phyloP scores from a whole-genome alignment of 208 protist species.

The Crithidia bombi region DNA sequence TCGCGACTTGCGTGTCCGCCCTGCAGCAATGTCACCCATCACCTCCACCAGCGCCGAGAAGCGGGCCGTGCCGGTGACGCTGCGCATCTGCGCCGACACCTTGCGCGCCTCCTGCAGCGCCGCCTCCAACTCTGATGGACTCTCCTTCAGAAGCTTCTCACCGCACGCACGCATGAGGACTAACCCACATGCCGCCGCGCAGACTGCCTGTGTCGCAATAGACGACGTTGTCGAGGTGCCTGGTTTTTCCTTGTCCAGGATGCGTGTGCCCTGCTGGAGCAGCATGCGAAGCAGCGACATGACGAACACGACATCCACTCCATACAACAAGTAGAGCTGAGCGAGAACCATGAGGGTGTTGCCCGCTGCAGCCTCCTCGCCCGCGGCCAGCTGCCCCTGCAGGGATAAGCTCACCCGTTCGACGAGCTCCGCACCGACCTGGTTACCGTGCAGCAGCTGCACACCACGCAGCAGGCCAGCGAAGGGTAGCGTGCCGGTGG shows the following conservation, averaged over 20 bases:
- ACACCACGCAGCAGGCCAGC: slow-evolving; percentile 78
- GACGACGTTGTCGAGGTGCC: neutral
- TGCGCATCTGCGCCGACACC: slow-evolving; percentile 29
- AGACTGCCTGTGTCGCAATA: slow-evolving; percentile 32
- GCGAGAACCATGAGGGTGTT: slow-evolving; percentile 74
- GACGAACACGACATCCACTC: slow-evolving; percentile 65
- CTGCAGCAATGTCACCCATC: slow-evolving; percentile 67
- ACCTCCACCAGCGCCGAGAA: slow-evolving; percentile 67
- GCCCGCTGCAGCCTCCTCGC: slow-evolving; percentile 52
- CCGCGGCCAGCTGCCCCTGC: slow-evolving; percentile 46
- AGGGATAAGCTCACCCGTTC: slow-evolving; percentile 57
- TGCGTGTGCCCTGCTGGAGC: slow-evolving; percentile 32
- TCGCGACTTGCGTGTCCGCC: slow-evolving; percentile 49
- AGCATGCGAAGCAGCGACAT: slow-evolving; percentile 58
- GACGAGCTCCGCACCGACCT: slow-evolving; percentile 71
- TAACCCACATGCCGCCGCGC: slow-evolving; percentile 61
- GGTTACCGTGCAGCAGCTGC: slow-evolving; percentile 73
- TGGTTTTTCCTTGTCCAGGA: slow-evolving; percentile 1
- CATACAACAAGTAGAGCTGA: slow-evolving; percentile 76
- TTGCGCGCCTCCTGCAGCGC: slow-evolving; percentile 51
- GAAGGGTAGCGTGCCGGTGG: slow-evolving; percentile 66
- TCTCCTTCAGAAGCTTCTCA: slow-evolving; percentile 84
- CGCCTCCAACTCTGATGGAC: slow-evolving; percentile 58
- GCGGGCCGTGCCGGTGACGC: slow-evolving; percentile 40
- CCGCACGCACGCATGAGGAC: slow-evolving; percentile 76